Evolutionary conservation across 352 stramenopile genomes (phyloP).

Genomic region (Phytopythium montanum): DNA sequence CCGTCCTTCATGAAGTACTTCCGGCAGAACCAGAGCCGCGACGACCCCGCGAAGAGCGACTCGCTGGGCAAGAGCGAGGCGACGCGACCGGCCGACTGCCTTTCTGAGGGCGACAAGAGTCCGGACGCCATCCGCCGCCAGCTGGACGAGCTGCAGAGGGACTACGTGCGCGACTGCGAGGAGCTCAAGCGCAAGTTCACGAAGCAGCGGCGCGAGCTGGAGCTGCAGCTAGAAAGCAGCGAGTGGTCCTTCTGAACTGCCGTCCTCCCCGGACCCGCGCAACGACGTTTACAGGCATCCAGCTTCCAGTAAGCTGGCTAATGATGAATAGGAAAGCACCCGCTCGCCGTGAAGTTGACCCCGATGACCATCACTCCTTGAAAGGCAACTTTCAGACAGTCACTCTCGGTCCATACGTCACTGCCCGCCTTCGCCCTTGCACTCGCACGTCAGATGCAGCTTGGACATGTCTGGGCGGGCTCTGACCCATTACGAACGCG

Average conservation of each 20-base stretch:
- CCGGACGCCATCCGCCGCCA: constrained; percentile 30
- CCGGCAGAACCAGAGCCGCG: constrained; percentile 29
- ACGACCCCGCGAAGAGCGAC: constrained; percentile 8
- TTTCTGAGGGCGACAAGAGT: constrained; percentile 7
- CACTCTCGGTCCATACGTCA: not conserved
- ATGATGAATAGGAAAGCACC: no score
- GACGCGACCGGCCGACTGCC: constrained; percentile 19
- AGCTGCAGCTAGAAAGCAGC: constrained; percentile 43
- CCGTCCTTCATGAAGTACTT: constrained; percentile 88
- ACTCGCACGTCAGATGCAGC: no score
- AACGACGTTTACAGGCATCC: no score
- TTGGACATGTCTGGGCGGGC: not conserved
- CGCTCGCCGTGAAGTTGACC: no score
- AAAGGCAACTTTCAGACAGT: constrained; percentile 1
- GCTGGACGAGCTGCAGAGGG: constrained; percentile 45
- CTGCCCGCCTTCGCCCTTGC: no score
- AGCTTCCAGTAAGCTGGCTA: no score
- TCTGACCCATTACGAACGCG: not conserved
- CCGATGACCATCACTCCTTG: not conserved
- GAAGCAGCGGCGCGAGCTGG: constrained; percentile 41
- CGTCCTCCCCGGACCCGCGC: no score
- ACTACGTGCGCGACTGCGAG: constrained; percentile 43
- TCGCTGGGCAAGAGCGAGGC: constrained; percentile 13
- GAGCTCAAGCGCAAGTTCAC: constrained; percentile 37
- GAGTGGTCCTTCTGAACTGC: constrained; percentile 11